Percentiles rank a stretch among this genome's conserved stretches.
These are phyloP conservation scores for Apostasia shenzhenica DNA, from an alignment of 106 monocot species.

Conservation along the genomic window DNA sequence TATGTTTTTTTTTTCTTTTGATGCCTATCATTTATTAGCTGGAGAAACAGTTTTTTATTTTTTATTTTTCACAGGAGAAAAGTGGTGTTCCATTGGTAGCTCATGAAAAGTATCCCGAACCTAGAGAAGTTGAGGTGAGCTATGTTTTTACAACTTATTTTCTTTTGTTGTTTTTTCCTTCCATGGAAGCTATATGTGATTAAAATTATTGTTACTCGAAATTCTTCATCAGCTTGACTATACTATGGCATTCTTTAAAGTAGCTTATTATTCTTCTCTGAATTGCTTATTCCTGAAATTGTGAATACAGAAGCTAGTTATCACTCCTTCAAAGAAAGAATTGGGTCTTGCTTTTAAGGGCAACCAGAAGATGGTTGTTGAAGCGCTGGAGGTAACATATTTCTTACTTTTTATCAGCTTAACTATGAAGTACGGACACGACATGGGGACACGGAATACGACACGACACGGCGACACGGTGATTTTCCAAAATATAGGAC, in stretches of 20 bases:
- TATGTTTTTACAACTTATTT: background rate
- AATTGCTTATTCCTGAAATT: constrained; percentile 2
- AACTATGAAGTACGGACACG: too few relatives aligned
- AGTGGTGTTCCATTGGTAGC: constrained; percentile 84
- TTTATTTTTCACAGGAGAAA: constrained; percentile 64
- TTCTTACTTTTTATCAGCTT: background rate
- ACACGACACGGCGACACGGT: too few relatives aligned
- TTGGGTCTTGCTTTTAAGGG: constrained; percentile 93
- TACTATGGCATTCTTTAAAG: background rate
- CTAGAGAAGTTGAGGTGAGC: constrained; percentile 91
- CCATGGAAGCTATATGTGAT: background rate
- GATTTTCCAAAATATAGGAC: too few relatives aligned
- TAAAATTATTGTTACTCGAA: too few relatives aligned
- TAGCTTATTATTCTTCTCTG: background rate
- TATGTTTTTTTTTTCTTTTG: too few relatives aligned
- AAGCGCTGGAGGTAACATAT: constrained; percentile 75
- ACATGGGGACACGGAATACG: too few relatives aligned
- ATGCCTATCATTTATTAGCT: too few relatives aligned
- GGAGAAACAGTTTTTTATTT: background rate
- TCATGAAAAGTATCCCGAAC: constrained; percentile 86
- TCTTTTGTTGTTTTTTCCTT: background rate
- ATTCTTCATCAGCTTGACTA: too few relatives aligned
- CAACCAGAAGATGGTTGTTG: constrained; percentile 79
- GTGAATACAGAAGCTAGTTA: constrained; percentile 64
- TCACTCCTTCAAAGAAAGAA: constrained; percentile 92